Evolutionary conservation across 1,284 basidiomycete species (phyloP), one percentile per base, ranked within the genome.

Genomic region (Fomitopsis pinicola): DNA sequence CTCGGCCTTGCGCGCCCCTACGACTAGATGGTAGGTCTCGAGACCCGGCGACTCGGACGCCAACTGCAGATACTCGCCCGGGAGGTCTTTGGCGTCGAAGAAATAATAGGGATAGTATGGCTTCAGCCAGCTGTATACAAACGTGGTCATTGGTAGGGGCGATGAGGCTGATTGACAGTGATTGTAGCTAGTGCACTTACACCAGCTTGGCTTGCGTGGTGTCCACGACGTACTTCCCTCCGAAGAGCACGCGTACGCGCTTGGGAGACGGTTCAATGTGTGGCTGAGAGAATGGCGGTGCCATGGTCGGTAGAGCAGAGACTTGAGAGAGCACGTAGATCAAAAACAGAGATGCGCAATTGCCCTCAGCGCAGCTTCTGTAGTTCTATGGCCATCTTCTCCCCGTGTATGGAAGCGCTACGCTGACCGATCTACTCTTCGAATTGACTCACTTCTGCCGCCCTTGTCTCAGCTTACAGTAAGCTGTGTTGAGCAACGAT

Each of bases 161-260:
- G 10, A 3, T 17, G 22, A 9, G 7, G 26, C 12, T n/a, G 30
- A 19, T 22, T 22, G 22, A 2, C 22, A 22, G 22, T 22, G 22
- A 22, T 22, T 22, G 22, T 22, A 22, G 22, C 22, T 33, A 22
- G 19, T 9, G 2, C 19, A 33, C 85, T 68, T 69, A 87, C 86
- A 86, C 84, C 30, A 86, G 76, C 66, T 83, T 85, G 7, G 85
- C 78, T 26, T 79, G 74, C 42, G 62, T 74, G 5, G 82, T 82
- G 66, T 87, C 85, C 50, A 86, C 76, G 48, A 88, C 70, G 58
- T 80, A 82, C 63, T 78, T 69, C 3, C 82, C 82, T 2, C 71
- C 76, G 58, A 83, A 84, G 35, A 86, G 71, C 5, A 81, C 84
- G 58, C 85, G 78, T 17, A 87, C 75, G 19, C 84, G 81, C 67